A percentile compares a stretch with the other conserved stretches of the same genome.
Conservation (phyloP, 768 basidiomycete species). For the Termitomyces sp. region DNA sequence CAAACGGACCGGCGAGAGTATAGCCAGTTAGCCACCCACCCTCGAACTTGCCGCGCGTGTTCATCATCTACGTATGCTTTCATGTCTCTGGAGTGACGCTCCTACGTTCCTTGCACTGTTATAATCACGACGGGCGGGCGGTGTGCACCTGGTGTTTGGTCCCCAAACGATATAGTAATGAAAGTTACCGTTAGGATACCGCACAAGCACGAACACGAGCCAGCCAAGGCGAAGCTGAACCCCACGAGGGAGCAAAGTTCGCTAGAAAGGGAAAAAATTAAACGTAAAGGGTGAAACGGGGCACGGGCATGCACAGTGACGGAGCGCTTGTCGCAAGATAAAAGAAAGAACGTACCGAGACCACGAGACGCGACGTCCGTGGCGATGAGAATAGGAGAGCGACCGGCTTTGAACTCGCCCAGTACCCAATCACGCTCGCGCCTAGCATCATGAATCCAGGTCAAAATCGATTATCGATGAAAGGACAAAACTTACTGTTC, state of each 20-base stretch:
- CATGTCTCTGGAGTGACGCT: constrained; percentile 34
- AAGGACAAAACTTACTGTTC: constrained; percentile 64
- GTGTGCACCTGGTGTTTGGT: constrained; percentile 11
- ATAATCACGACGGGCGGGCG: constrained; percentile 6
- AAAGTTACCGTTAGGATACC: constrained; percentile 19
- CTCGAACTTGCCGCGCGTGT: constrained; percentile 28
- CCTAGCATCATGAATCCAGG: constrained; percentile 28
- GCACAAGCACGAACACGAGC: constrained; percentile 13
- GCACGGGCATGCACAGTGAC: constrained; percentile 21
- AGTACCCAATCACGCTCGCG: constrained; percentile 99
- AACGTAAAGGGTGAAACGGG: constrained; percentile 13
- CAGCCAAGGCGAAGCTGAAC: constrained; percentile 14
- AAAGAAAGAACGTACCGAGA: constrained; percentile 84
- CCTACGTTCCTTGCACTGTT: constrained; percentile 10
- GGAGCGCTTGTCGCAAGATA: constrained; percentile 44
- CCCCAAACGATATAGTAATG: constrained; percentile 13
- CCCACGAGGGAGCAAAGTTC: constrained; percentile 12
- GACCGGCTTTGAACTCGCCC: constrained; percentile 95
- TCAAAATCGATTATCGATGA: not conserved
- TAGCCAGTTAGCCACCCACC: constrained; percentile 21
- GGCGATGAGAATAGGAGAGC: constrained; percentile 96
- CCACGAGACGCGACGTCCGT: constrained; percentile 99
- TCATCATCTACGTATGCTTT: constrained; percentile 27
- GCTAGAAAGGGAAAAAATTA: constrained; percentile 11
- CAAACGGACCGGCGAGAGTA: constrained; percentile 11